Base-by-base conservation (phyloP, 1,284 basidiomycete genomes). In the Cutaneotrichosporon sp. region DNA sequence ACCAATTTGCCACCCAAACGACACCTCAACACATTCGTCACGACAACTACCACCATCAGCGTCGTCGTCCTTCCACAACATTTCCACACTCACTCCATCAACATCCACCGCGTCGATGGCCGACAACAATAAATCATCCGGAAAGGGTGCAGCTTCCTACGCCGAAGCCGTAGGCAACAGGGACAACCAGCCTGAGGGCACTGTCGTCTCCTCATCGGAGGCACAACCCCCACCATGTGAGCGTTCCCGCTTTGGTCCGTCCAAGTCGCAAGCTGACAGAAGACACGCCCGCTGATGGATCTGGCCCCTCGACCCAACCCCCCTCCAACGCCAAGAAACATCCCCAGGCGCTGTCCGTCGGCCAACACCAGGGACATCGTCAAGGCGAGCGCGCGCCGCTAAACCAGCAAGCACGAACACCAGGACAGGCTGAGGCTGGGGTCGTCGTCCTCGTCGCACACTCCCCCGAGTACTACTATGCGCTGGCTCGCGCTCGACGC, bases 401-500 rank as follows among this genome's bases (percentile, higher is more conserved):
- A 5, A 12, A 7, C 19, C 17, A 29, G 9, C 20, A n/a, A 3
- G 24, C 38, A 25, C 38, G 31, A 35, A 29, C 33, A 3, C 33
- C 34, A 11, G 27, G 42, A 3, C 43, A 31, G 12, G 33, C 46
- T 27, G 55, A 56, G 47, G 46, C 35, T 16, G 54, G 34, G 17
- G 41, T 34, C 8, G n/a, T 54, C 27, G 24, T 57, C 31, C 22
- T 57, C 32, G 27, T 54, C 26, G 41, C 34, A 20, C 41, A 38
- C 19, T 39, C 37, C 27, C 41, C 46, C 5, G 52, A 54, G 46
- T 52, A 52, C 32, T 35, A 34, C 19, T 37, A 33, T 7, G 72
- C 70, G 5, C 52, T 59, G 33, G 50, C 61, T 19, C 49, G 72
- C 31, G 70, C 72, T 7, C 46, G 65, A n/a, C 54, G 65, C 29